Conservation (phyloP, 1,284 basidiomycete species). For the Ganoderma sinense region DNA sequence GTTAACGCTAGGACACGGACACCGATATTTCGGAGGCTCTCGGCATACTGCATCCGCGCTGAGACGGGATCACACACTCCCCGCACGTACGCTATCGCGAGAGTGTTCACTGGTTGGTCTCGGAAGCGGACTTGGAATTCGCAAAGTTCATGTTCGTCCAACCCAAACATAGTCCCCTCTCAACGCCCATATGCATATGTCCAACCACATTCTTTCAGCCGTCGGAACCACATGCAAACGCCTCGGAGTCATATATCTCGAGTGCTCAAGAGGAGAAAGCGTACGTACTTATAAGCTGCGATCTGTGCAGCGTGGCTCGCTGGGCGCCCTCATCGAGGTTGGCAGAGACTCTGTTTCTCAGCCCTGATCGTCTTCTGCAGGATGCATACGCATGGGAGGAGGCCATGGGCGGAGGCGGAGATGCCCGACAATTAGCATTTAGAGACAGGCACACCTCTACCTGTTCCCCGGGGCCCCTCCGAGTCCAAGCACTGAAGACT, state of each 20-base stretch:
- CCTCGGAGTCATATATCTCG: neutral
- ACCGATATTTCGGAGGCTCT: neutral
- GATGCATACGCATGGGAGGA: neutral
- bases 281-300: neutral
- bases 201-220: neutral
- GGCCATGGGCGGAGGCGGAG: neutral
- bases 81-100: neutral
- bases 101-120: neutral
- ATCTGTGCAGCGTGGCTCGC: neutral
- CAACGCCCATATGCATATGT: neutral
- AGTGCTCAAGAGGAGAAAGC: neutral
- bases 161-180: neutral
- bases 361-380: slow-evolving; percentile 2
- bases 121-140: neutral
- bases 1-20: neutral
- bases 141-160: neutral
- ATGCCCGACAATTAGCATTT: slow-evolving; percentile 4
- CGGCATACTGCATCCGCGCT: neutral
- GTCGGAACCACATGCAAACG: neutral
- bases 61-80: neutral
- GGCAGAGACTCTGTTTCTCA: neutral
- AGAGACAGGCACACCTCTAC: neutral
- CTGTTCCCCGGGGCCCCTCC: neutral
- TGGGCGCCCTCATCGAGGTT: neutral
- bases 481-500: too few relatives aligned